Conservation (phyloP, 208 protist genomes). For the Crithidia expoeki region DNA sequence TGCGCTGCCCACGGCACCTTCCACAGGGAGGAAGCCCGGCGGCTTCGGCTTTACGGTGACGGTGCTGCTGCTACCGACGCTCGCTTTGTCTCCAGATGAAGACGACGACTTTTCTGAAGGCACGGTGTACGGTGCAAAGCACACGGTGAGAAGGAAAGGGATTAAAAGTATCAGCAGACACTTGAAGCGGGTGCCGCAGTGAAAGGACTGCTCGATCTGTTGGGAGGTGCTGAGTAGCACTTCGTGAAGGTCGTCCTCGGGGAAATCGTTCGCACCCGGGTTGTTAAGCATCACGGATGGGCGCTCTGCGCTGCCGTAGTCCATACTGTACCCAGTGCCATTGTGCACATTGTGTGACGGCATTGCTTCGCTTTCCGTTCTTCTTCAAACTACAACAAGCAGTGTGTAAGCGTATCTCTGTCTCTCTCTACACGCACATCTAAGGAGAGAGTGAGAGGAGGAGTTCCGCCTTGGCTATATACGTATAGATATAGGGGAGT, state of each 20-base stretch:
- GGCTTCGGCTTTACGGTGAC: background rate
- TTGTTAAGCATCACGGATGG: conserved; percentile 19
- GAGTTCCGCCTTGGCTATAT: too few relatives aligned
- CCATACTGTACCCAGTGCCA: background rate
- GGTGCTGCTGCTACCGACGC: background rate
- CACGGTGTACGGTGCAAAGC: background rate
- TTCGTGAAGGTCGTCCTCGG: conserved; percentile 46
- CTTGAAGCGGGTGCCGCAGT: conserved; percentile 36
- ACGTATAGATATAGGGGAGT: too few relatives aligned
- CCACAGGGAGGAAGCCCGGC: conserved; percentile 1
- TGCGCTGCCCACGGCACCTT: background rate
- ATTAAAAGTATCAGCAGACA: conserved; percentile 24
- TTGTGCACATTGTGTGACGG: background rate
- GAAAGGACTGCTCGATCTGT: conserved; percentile 31
- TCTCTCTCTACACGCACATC: too few relatives aligned
- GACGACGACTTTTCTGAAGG: background rate
- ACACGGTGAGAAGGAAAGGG: conserved; percentile 23
- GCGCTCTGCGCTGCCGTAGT: conserved; percentile 26
- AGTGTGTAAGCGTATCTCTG: too few relatives aligned
- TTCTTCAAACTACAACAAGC: too few relatives aligned
- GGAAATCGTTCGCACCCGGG: conserved; percentile 39
- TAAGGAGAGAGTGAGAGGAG: too few relatives aligned
- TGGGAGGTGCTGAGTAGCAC: conserved; percentile 8
- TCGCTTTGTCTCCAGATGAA: background rate
- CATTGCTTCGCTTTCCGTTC: background rate